phyloP scores from a whole-genome alignment of 768 basidiomycete genomes.

The Butyriboletus loyo region DNA sequence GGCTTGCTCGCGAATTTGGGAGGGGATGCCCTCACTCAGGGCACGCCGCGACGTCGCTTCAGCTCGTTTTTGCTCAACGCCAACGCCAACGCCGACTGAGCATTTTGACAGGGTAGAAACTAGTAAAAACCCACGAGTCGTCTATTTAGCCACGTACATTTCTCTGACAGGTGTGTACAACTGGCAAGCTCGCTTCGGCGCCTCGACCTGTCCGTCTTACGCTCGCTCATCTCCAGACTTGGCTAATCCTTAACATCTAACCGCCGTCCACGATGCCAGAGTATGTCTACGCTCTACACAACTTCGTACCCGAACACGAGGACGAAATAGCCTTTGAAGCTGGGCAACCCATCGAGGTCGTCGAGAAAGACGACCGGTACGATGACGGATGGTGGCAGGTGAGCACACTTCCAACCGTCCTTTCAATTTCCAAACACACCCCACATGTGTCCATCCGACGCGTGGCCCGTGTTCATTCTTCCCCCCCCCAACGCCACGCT shows the following conservation, averaged over 20 bases:
- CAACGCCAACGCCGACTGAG: slow-evolving; percentile 15
- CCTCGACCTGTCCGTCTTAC: background rate
- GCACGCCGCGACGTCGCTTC: slow-evolving; percentile 6
- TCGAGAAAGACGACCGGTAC: slow-evolving; percentile 92
- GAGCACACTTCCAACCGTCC: slow-evolving; percentile 2
- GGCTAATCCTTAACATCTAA: background rate
- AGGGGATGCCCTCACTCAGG: background rate
- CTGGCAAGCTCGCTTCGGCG: background rate
- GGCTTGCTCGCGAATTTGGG: background rate
- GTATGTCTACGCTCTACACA: slow-evolving; percentile 85
- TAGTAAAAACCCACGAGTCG: background rate
- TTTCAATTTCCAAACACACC: slow-evolving; percentile 10
- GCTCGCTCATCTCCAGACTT: background rate
- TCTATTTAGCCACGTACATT: background rate
- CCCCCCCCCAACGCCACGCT: slow-evolving; percentile 3
- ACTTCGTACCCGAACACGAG: slow-evolving; percentile 87
- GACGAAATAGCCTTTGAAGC: slow-evolving; percentile 87
- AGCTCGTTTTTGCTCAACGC: slow-evolving; percentile 6
- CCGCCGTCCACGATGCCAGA: slow-evolving; percentile 54
- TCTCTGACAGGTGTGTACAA: slow-evolving; percentile 1
- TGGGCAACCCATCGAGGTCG: slow-evolving; percentile 83
- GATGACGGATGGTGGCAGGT: slow-evolving; percentile 97
- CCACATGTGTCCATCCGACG: slow-evolving; percentile 1
- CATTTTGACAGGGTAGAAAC: slow-evolving; percentile 2
- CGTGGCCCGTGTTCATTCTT: slow-evolving; percentile 4